Percentiles rank a stretch among this genome's conserved stretches.
Evolutionary conservation across 108 stramenopile species (phyloP).

Genomic region (Skeletonema tropicum): DNA sequence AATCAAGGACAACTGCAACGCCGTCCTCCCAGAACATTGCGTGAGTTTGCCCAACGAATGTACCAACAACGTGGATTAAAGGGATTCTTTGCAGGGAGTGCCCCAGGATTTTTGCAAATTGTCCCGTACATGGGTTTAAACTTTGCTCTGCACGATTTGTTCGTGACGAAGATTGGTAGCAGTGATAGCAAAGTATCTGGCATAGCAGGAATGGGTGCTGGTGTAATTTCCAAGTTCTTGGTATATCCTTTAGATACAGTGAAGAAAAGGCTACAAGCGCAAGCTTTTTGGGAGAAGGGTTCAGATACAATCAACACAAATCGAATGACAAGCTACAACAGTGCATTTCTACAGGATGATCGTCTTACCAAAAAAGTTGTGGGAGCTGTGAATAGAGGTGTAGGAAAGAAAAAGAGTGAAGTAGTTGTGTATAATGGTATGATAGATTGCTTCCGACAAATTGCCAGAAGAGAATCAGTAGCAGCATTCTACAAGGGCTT

Average conservation of each 20-base stretch:
- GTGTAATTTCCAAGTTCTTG: constrained; percentile 83
- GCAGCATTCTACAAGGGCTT: constrained; percentile 71
- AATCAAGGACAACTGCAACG: constrained; percentile 26
- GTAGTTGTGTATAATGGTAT: constrained; percentile 59
- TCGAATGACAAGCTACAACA: neutral
- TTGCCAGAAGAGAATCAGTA: constrained; percentile 68
- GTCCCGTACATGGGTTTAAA: constrained; percentile 95
- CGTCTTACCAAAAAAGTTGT: constrained; percentile 8
- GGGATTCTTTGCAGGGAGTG: constrained; percentile 88
- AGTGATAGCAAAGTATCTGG: constrained; percentile 46
- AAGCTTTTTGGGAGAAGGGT: constrained; percentile 59
- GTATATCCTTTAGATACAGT: constrained; percentile 96
- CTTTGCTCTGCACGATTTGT: constrained; percentile 86
- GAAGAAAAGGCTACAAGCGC: constrained; percentile 94
- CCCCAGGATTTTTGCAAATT: constrained; percentile 82
- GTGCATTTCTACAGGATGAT: neutral
- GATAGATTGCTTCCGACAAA: constrained; percentile 72
- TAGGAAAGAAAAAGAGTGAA: constrained; percentile 7
- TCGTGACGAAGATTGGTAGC: constrained; percentile 51
- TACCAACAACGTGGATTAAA: constrained; percentile 63
- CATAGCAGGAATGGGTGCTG: constrained; percentile 82
- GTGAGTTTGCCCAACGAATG: constrained; percentile 65
- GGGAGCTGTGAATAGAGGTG: constrained; percentile 24
- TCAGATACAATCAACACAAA: neutral
- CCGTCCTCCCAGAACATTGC: constrained; percentile 62